Evolutionary conservation across 2,329 filamentous ascomycete species (phyloP), one percentile per base, ranked within the genome.

Genomic region (Penicillium paneum): DNA sequence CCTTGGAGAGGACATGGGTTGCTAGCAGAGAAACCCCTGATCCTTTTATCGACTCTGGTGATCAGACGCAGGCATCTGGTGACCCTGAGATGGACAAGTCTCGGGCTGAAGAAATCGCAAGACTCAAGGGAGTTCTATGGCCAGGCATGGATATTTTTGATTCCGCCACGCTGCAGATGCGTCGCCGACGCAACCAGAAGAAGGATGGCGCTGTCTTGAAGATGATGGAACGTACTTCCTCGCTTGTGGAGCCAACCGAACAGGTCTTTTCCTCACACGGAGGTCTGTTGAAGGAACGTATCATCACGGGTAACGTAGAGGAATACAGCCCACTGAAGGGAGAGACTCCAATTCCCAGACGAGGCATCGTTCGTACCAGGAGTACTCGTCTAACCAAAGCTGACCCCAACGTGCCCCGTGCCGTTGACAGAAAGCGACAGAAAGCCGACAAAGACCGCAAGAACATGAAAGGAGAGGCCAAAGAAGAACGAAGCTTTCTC

Each of bases 81-180:
- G 55, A 57, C 1, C 46, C 47, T 19, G 69, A 67, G 19, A 51
- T 49, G 21, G 66, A 67, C n/a, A 71, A 67, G 26, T 63, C 65
- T 38, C 68, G 65, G 31, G 61, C 64, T 3, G 74, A 75, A 31
- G 74, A 75, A 34, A 70, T 74, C 32, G 64, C 69, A 46, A 72
- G 73, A 58, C 63, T 80, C 34, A 80, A 80, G 59, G 78, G 78
- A 1, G 67, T 78, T 17, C 61, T 74, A 34, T 80, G 76, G 75
- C 78, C 78, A 26, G 78, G 78, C 19, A 81, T 81, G 78, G 75
- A 76, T 56, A 68, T 80, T 29, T 81, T 80, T 58, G 78, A 81
- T 63, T 77, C 78, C 29, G 78, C 78, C 13, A 78, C 77, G 0
- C 68, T 74, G 52, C 72, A 78, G 49, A 79, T 78, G 74, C 75